phyloP scores from a whole-genome alignment of 2,329 filamentous ascomycete genomes.

The Trichoderma atrobrunneum region DNA sequence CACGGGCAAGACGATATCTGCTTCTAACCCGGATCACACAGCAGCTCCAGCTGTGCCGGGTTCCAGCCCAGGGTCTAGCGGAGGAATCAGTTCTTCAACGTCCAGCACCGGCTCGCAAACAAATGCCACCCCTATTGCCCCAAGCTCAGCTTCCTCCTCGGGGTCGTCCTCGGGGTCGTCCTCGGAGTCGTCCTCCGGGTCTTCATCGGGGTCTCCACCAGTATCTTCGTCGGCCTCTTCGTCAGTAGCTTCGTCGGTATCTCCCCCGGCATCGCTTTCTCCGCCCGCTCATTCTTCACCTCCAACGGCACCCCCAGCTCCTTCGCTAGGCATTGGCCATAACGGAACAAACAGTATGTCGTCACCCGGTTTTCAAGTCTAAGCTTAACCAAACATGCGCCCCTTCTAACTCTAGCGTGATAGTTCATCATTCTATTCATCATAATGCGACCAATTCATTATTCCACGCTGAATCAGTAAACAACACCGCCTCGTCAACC shows the following conservation, averaged over 20 bases:
- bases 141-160: neutral
- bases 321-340: slow-evolving; percentile 19
- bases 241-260: neutral
- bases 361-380: neutral
- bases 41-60: slow-evolving; percentile 4
- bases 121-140: neutral
- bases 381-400: neutral
- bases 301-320: slow-evolving; percentile 21
- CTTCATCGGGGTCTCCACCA: neutral
- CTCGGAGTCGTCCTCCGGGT: neutral
- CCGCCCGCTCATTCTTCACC: slow-evolving; percentile 31
- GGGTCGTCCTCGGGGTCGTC: neutral
- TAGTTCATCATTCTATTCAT: slow-evolving; percentile 1
- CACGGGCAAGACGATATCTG: slow-evolving; percentile 38
- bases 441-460: neutral
- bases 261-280: slow-evolving; percentile 23
- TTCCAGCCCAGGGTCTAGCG: slow-evolving; percentile 4
- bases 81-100: neutral
- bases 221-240: neutral
- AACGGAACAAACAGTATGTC: slow-evolving; percentile 28
- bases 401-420: neutral
- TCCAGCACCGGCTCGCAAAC: neutral
- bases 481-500: neutral
- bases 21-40: slow-evolving; percentile 28
- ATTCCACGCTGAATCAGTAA: slow-evolving; percentile 3